Conservation (phyloP, 257 asterid species). For the Petunia axillaris region DNA sequence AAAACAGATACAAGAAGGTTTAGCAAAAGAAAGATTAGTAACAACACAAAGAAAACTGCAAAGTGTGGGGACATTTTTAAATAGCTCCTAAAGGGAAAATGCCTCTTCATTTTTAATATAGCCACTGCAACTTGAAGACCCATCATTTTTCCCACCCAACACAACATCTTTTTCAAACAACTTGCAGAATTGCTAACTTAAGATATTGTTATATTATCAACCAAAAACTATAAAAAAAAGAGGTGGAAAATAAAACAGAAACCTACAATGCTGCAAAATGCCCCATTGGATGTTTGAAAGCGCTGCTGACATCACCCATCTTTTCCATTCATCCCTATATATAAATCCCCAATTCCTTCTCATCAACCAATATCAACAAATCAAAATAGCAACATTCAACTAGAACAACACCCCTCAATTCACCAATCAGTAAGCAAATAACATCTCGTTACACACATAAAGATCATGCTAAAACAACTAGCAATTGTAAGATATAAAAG, state of each 20-base stretch:
- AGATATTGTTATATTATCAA: slow-evolving; percentile 10
- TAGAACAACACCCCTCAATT: slow-evolving; percentile 25
- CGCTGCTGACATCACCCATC: slow-evolving; percentile 65
- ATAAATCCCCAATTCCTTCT: slow-evolving; percentile 57
- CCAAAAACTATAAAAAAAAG: slow-evolving; percentile 23
- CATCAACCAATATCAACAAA: slow-evolving; percentile 46
- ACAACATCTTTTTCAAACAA: background rate
- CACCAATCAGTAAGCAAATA: slow-evolving; percentile 16
- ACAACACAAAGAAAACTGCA: slow-evolving; percentile 2
- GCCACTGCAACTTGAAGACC: background rate
- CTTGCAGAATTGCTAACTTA: background rate
- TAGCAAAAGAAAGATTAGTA: background rate
- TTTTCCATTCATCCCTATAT: slow-evolving; percentile 60
- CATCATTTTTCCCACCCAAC: background rate
- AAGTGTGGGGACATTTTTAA: background rate
- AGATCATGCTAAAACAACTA: slow-evolving; percentile 8
- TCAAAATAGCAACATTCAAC: slow-evolving; percentile 33
- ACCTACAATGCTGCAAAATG: slow-evolving; percentile 47
- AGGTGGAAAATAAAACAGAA: slow-evolving; percentile 33
- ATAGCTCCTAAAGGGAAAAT: background rate
- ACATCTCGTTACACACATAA: background rate
- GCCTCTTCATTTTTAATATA: background rate
- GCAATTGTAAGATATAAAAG: background rate
- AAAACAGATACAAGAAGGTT: background rate
- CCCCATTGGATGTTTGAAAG: slow-evolving; percentile 42